Evolutionary conservation across 2,329 filamentous ascomycete genomes (phyloP).

Genomic region (Verticillium longisporum): DNA sequence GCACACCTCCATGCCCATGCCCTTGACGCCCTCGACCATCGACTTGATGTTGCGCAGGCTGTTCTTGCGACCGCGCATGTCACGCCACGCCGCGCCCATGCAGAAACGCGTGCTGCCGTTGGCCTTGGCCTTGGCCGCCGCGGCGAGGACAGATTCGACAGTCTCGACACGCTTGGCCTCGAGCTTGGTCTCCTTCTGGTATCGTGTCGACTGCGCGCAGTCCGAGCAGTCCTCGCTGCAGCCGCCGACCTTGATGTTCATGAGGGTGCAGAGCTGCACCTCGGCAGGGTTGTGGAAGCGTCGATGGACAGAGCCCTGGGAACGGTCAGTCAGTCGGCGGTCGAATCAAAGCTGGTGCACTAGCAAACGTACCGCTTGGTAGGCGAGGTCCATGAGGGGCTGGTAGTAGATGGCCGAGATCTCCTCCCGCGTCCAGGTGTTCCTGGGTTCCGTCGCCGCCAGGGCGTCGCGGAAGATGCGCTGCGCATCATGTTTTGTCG

Average conservation of each 20-base stretch:
- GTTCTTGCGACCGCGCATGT: constrained; percentile 87
- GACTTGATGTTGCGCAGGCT: constrained; percentile 75
- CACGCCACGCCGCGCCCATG: constrained; percentile 90
- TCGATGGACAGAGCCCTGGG: constrained; percentile 68
- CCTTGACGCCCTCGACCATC: constrained; percentile 78
- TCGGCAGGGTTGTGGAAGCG: constrained; percentile 78
- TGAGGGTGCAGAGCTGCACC: constrained; percentile 87
- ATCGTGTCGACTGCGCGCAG: constrained; percentile 81
- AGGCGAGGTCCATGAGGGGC: constrained; percentile 71
- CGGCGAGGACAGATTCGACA: constrained; percentile 74
- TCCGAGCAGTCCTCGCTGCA: constrained; percentile 92
- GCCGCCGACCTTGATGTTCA: constrained; percentile 95
- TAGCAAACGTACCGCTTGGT: constrained; percentile 52
- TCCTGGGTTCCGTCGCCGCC: constrained; percentile 53
- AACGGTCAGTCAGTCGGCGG: neutral
- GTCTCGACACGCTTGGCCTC: constrained; percentile 72
- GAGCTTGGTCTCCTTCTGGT: constrained; percentile 69
- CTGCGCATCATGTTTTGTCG: constrained; percentile 5
- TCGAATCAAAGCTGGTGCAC: no score
- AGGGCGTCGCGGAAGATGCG: constrained; percentile 45
- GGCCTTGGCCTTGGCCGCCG: constrained; percentile 68
- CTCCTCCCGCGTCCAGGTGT: constrained; percentile 76
- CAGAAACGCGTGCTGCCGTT: constrained; percentile 90
- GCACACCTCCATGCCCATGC: constrained; percentile 82
- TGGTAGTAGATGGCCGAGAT: constrained; percentile 77